A percentile compares a stretch with the other conserved stretches of the same genome.
These are phyloP conservation scores for Kodamaea sp. DNA, from an alignment of 1,139 yeast species.

Conservation along the genomic window DNA sequence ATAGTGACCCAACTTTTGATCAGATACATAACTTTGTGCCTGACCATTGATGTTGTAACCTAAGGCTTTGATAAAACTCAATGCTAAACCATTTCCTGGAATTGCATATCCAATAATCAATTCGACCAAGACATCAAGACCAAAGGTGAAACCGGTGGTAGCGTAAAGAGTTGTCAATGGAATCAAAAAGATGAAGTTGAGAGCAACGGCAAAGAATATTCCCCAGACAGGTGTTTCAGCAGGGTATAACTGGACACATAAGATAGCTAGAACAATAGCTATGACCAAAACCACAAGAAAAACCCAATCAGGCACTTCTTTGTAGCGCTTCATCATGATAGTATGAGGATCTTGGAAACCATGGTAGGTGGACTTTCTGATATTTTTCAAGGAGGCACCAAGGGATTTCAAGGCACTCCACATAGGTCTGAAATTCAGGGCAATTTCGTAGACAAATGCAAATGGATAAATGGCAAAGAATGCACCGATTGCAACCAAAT, in stretches of 20 bases:
- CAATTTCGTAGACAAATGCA: conserved; percentile 14
- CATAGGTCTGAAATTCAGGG: conserved; percentile 11
- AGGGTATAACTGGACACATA: conserved; percentile 34
- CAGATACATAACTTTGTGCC: conserved; percentile 56
- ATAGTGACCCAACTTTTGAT: conserved; percentile 64
- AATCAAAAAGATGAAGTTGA: conserved; percentile 37
- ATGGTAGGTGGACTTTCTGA: conserved; percentile 16
- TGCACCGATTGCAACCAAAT: conserved; percentile 44
- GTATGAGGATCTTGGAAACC: conserved; percentile 23
- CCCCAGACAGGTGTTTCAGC: conserved; percentile 39
- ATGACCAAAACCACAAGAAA: conserved; percentile 19
- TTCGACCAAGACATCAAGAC: conserved; percentile 42
- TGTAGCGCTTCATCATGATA: conserved; percentile 22
- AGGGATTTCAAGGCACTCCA: conserved; percentile 9
- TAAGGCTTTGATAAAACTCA: conserved; percentile 37
- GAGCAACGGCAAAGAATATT: conserved; percentile 29
- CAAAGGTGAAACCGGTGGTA: conserved; percentile 40
- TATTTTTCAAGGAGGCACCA: conserved; percentile 7
- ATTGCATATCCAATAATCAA: conserved; percentile 41
- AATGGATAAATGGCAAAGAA: conserved; percentile 21
- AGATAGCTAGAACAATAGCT: conserved; percentile 21
- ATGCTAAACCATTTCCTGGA: conserved; percentile 41
- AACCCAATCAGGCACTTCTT: conserved; percentile 26
- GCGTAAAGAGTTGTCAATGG: conserved; percentile 40
- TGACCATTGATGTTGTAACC: conserved; percentile 54